Base-by-base conservation (phyloP, 2,329 filamentous ascomycete species). In the Ophioceras dolichostomum region DNA sequence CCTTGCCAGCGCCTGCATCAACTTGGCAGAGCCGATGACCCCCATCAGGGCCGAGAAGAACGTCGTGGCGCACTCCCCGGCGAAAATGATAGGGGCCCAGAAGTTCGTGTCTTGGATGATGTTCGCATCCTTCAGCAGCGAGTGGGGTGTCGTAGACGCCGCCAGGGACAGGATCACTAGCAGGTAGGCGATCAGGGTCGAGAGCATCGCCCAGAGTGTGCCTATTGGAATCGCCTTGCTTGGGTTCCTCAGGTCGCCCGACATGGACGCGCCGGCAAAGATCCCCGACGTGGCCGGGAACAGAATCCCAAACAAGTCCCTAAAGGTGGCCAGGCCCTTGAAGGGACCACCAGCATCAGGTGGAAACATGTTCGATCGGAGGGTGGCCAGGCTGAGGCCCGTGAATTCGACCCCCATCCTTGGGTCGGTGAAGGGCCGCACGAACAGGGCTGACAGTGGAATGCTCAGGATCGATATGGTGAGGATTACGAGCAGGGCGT, bases 11-110 rank as follows among this genome's bases (percentile, higher is more conserved):
- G 86, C 86, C 53, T 93, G 85, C 20, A 94, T 69, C 10, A 93
- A 70, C 53, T 91, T 93, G 20, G 86, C 82, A 5, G 84, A 81
- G 1, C 83, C 85, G 44, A 93, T 84, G 28, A 94, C 71, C 4
- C 86, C 86, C 81, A 94, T 93, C 36, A 94, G 57, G 4, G 83
- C 79, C 0, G 85, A 93, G 60, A 94, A 94, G 49, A 88, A 78
- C 1, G 81, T 80, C 2, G 83, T 83, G 3, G 85, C 80, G 47
- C 87, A 80, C 56, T 94, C 86, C 40, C 86, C 86, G 2, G 85
- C 73, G 3, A 94, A 69, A 19, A 94, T 77, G 5, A 91, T 52
- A 3, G 75, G 64, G 1, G 75, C 70, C 13, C 81, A 91, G n/a
- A 87, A 49, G 49, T 81, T 93, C n/a, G 76, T 82, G 41, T 85